Evolutionary conservation across 805 yeast genomes (phyloP), one percentile per base, ranked within the genome.

Genomic region (Kuraishia cidri): DNA sequence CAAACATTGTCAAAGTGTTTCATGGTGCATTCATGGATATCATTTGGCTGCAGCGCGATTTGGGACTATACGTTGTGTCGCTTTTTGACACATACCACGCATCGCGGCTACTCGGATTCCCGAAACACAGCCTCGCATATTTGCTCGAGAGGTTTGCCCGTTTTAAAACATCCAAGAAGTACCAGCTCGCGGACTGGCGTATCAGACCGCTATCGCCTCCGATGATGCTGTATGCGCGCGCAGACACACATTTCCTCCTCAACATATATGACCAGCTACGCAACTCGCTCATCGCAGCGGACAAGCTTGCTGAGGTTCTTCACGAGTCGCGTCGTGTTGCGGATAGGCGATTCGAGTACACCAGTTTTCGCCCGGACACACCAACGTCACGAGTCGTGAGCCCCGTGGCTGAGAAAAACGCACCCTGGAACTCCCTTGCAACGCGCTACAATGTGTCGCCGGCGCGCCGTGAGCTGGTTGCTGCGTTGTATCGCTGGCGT

Each of bases 21-120:
- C 99, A 92, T 54, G 99, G 99, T 39, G 95, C 98, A 0, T 79
- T 75, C 44, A 87, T 86, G 95, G 99, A 92, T 63, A 82, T 92
- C 4, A 78, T 86, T 29, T 92, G 99, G 99, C 63, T 92, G 23
- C 99, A 92, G 60, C 67, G 97, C 41, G 98, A 92, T 50, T 66
- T 92, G 35, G 99, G 99, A 0, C 55, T 92, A 7, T 92, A 92
- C 47, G 60, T 92, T 5, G 98, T 92, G 4, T 71, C 88, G 28
- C 56, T 92, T 19, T 90, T 92, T 53, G 99, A 92, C 55, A 92
- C 98, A 0, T 90, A 70, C 52, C 88, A 80, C 58, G 98, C 98
- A 0, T 75, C 95, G 0, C 75, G 72, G 39, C 74, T 72, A 11
- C 60, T 92, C n/a, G 83, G 83, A 0, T 69, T 87, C 37, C 86